Conservation (phyloP, 2,329 filamentous ascomycete species). For the Zymoseptoria tritici region DNA sequence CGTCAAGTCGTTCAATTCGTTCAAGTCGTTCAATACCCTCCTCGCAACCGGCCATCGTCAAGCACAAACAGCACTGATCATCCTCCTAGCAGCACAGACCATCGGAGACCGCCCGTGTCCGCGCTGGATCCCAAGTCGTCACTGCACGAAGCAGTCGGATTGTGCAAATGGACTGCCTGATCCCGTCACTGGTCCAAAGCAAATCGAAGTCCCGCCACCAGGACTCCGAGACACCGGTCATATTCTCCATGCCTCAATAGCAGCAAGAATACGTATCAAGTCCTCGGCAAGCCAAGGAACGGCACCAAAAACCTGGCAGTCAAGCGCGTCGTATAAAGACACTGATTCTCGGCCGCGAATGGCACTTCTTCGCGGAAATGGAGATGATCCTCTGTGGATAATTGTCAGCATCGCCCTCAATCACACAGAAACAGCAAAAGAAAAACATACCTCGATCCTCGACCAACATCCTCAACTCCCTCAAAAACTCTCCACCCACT, state of each 20-base stretch:
- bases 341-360: conserved; percentile 33
- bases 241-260: background rate
- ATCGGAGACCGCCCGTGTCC: too few species aligned
- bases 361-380: conserved; percentile 31
- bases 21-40: too few species aligned
- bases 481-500: conserved; percentile 31
- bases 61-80: too few species aligned
- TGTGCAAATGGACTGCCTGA: too few species aligned
- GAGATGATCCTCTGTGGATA: conserved; percentile 32
- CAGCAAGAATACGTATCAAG: background rate
- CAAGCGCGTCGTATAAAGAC: conserved; percentile 36
- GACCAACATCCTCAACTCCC: conserved; percentile 32
- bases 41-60: too few species aligned
- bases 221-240: too few species aligned
- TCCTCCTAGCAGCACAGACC: too few species aligned
- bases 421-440: background rate
- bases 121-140: too few species aligned
- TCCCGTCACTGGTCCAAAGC: too few species aligned
- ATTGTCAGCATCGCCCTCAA: conserved; percentile 3
- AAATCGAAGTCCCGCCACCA: too few species aligned
- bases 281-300: conserved; percentile 21
- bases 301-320: conserved; percentile 38
- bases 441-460: conserved; percentile 36
- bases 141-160: too few species aligned
- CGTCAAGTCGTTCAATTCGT: too few species aligned